These are phyloP conservation scores for Boletellus sp. DNA, from an alignment of 768 basidiomycete species.

Conservation along the genomic window DNA sequence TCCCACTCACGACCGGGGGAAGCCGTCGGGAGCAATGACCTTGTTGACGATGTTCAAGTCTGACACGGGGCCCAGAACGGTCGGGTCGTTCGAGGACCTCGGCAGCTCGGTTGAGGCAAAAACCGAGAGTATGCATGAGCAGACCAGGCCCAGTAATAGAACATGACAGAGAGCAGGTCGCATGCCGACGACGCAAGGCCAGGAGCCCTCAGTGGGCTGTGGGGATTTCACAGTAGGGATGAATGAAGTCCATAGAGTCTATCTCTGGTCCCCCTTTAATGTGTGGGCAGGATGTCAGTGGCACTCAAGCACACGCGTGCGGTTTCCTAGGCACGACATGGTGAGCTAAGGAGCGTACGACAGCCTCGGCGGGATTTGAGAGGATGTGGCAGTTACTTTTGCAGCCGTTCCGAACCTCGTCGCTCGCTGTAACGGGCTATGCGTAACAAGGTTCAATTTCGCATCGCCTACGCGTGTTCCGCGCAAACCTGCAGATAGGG, in stretches of 20 bases:
- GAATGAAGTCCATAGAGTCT: not conserved
- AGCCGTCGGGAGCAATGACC: conserved; percentile 47
- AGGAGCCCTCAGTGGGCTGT: not conserved
- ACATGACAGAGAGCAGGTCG: not conserved
- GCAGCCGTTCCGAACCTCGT: no score
- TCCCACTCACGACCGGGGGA: conserved; percentile 34
- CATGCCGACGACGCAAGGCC: not conserved
- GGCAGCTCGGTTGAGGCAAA: not conserved
- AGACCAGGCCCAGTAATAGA: not conserved
- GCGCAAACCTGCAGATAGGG: no score
- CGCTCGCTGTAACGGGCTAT: no score
- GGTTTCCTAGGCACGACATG: no score
- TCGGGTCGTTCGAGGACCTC: not conserved
- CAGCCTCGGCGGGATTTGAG: no score
- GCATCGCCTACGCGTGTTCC: no score
- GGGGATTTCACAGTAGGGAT: not conserved
- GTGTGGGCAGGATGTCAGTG: not conserved
- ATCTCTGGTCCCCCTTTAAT: not conserved
- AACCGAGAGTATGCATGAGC: no score
- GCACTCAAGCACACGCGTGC: no score
- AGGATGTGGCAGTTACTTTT: no score
- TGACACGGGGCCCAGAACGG: conserved; percentile 20
- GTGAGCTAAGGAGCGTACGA: no score
- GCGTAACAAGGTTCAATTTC: no score
- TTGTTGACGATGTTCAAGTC: conserved; percentile 39